Evolutionary conservation across 1,284 basidiomycete species (phyloP).

Genomic region (Mycena sp.): DNA sequence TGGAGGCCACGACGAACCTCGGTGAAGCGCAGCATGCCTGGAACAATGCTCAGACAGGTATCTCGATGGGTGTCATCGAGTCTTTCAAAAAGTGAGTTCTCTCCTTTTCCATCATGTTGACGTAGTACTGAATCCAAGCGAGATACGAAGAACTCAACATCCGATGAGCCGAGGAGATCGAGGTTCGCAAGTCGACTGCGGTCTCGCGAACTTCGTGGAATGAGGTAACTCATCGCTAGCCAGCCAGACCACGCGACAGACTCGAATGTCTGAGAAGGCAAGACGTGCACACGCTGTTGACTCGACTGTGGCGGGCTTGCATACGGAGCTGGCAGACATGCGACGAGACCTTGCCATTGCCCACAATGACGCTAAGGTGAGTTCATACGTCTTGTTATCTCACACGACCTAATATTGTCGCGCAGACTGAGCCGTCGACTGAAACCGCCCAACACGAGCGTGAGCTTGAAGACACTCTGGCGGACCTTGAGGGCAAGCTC

Average conservation of each 20-base stretch:
- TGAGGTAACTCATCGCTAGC: constrained; percentile 11
- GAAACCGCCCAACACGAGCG: neutral
- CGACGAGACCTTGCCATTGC: too few relatives aligned
- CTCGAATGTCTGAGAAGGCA: too few relatives aligned
- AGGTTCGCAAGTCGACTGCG: constrained; percentile 1
- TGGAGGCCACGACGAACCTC: too few relatives aligned
- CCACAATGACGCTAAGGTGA: constrained; percentile 2
- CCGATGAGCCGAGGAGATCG: constrained; percentile 8
- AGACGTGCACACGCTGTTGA: too few relatives aligned
- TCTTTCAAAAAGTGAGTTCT: constrained; percentile 18
- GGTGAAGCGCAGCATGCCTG: too few relatives aligned
- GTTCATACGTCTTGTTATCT: neutral
- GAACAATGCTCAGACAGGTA: too few relatives aligned
- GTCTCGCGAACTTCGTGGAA: too few relatives aligned
- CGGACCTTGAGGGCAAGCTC: too few relatives aligned
- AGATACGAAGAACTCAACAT: constrained; percentile 14
- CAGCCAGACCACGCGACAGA: neutral
- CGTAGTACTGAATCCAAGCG: neutral
- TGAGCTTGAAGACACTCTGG: too few relatives aligned
- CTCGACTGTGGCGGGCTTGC: too few relatives aligned
- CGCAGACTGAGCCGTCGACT: neutral
- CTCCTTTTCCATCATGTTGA: neutral
- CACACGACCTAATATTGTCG: neutral
- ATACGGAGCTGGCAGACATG: too few relatives aligned
- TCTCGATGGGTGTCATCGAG: too few relatives aligned